phyloP scores from a whole-genome alignment of 441 rosid species.

The Francoa sonchifolia region DNA sequence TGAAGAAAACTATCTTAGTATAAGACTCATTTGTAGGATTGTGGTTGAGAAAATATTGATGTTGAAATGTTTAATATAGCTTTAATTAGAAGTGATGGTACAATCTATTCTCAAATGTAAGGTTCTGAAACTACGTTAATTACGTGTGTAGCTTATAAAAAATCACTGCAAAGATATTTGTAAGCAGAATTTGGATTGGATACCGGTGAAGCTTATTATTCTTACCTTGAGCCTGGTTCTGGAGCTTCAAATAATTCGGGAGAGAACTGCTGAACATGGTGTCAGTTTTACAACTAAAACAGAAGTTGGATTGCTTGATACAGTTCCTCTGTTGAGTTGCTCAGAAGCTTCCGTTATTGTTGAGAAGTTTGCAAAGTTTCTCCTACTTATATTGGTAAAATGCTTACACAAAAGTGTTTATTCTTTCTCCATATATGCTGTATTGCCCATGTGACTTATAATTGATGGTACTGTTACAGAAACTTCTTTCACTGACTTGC shows the following conservation, averaged over 20 bases:
- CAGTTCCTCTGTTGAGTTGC: constrained; percentile 21
- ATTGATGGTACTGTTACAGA: constrained; percentile 7
- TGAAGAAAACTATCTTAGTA: too few species aligned
- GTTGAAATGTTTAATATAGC: too few species aligned
- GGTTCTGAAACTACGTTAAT: constrained; percentile 8
- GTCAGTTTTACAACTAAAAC: constrained; percentile 18
- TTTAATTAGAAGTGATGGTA: too few species aligned
- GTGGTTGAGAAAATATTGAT: too few species aligned
- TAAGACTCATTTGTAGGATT: too few species aligned
- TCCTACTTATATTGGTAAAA: constrained; percentile 47
- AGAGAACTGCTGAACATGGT: constrained; percentile 27
- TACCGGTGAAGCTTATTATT: constrained; percentile 51
- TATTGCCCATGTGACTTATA: constrained; percentile 8
- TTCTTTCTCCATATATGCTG: constrained; percentile 6
- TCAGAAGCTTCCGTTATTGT: constrained; percentile 22
- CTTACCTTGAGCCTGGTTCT: constrained; percentile 42
- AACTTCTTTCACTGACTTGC: constrained; percentile 18
- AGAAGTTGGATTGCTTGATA: constrained; percentile 20
- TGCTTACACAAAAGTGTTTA: constrained; percentile 2
- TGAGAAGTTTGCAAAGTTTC: constrained; percentile 34
- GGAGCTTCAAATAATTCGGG: constrained; percentile 56
- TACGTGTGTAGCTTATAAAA: constrained; percentile 48
- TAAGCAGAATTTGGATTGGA: constrained; percentile 31
- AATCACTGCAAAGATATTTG: constrained; percentile 26
- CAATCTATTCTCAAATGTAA: too few species aligned